Evolutionary conservation across 176 grass and related monocot genomes (phyloP), one percentile per base, ranked within the genome.

Genomic region (Zizania latifolia): DNA sequence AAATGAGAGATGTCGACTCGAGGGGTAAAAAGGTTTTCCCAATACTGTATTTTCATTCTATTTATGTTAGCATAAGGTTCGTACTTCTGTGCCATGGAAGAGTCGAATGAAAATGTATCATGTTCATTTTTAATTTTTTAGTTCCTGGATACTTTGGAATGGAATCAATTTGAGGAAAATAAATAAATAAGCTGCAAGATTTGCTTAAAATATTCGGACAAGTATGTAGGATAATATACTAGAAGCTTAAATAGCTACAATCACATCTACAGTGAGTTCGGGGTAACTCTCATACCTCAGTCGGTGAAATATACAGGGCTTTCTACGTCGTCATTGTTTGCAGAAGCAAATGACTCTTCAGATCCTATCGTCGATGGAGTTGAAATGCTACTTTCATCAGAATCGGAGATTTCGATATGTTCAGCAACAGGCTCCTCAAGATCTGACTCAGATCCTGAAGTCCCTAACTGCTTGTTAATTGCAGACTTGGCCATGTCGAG

Each of bases 271-370:
- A 79, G 46, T 50, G 46, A 78, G 14, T 46, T 11, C 13, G 50
- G 8, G 24, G 22, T 44, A 70, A 41, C 81, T 41, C 74, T 85
- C 86, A 87, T 15, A 59, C 5, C 53, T 93, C 95, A 23, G 91
- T 94, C 89, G 27, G 86, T 94, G 79, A 90, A 94, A 83, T 98
- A 92, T 62, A 85, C 58, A 53, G 95, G 89, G 45, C 80, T 94
- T 63, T 99, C 95, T 5, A 89, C 88, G 27, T 92, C 95, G 48
- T 90, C 89, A 23, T 88, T 91, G 39, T 91, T 94, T 63, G 95
- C 95, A 58, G 95, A 98, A 75, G 95, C 91, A 86, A 98, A 94
- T 9, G 95, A 92, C 38, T 98, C 95, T 57, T 82, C 85, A 27
- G 91, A 92, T 13, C 86, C 89, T 31, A 67, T 43, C 6, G 61